Conservation (phyloP, 345 rosid species). For the Abelmoschus esculentus region DNA sequence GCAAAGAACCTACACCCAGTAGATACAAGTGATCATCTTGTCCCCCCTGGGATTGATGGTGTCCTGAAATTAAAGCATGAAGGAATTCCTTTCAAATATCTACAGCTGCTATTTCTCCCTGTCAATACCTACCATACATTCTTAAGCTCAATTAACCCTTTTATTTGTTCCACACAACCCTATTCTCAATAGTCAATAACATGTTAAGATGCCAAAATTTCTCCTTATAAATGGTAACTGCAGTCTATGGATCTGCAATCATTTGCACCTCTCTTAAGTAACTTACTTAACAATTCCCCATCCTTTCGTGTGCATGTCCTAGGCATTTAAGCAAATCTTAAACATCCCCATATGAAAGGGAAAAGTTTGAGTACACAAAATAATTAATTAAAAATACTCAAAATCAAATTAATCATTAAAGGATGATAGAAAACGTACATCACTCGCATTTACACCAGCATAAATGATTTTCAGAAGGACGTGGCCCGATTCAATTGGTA, state of each 20-base stretch:
- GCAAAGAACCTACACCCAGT: not conserved
- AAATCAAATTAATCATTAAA: constrained; percentile 7
- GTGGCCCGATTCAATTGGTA: constrained; percentile 66
- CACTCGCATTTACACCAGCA: constrained; percentile 99
- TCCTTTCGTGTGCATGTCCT: not conserved
- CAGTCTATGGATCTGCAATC: not conserved
- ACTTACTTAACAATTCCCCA: not conserved
- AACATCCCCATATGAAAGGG: not conserved
- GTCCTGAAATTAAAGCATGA: not conserved
- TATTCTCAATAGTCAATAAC: not conserved
- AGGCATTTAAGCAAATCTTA: constrained; percentile 1
- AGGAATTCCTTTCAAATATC: constrained; percentile 4
- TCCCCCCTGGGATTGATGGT: not conserved
- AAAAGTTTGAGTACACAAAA: not conserved
- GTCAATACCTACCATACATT: not conserved
- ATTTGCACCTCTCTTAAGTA: not conserved
- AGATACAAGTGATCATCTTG: not conserved
- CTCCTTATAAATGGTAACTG: not conserved
- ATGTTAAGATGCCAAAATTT: not conserved
- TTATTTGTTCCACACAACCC: not conserved
- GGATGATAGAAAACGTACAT: constrained; percentile 57
- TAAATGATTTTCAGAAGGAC: constrained; percentile 78
- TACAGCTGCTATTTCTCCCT: not conserved
- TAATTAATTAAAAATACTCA: not conserved
- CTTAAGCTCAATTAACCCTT: constrained; percentile 5